Percentiles rank a stretch among this genome's conserved stretches.
phyloP scores from a whole-genome alignment of 106 monocot genomes.

The Dioscorea zingiberensis region DNA sequence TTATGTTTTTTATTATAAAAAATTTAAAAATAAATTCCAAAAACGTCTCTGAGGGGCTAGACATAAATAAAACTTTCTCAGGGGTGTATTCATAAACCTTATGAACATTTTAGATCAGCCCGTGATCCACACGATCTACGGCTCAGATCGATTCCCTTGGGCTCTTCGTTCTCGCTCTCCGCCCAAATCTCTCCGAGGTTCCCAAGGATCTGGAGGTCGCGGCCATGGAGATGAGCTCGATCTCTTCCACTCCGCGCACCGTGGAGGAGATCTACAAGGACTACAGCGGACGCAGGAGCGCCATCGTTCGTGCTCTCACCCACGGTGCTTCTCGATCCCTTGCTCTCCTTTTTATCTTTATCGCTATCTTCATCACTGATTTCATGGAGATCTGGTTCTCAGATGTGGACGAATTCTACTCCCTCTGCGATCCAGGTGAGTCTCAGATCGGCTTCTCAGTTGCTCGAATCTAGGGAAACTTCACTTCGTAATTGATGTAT shows the following conservation, averaged over 20 bases:
- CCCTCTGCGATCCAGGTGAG: slow-evolving; percentile 84
- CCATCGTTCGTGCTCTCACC: slow-evolving; percentile 80
- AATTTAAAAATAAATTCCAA: too few relatives aligned
- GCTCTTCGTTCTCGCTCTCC: too few relatives aligned
- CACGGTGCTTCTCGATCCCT: slow-evolving; percentile 19
- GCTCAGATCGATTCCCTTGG: too few relatives aligned
- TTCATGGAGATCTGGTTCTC: slow-evolving; percentile 5
- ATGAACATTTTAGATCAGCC: too few relatives aligned
- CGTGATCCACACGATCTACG: too few relatives aligned
- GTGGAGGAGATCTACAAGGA: slow-evolving; percentile 97
- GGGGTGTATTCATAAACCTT: too few relatives aligned
- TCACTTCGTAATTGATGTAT: background rate
- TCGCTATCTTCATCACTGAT: background rate
- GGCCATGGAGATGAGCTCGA: slow-evolving; percentile 8
- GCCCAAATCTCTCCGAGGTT: too few relatives aligned
- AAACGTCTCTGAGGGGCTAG: too few relatives aligned
- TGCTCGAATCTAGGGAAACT: background rate
- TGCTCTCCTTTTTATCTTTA: background rate
- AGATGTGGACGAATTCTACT: slow-evolving; percentile 91
- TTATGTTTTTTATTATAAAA: too few relatives aligned
- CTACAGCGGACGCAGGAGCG: slow-evolving; percentile 59
- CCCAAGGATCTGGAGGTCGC: too few relatives aligned
- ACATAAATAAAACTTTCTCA: too few relatives aligned
- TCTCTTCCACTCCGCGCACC: slow-evolving; percentile 66
- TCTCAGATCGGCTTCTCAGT: too few relatives aligned